Percentiles rank a stretch among this genome's conserved stretches.
Conservation (phyloP, 208 protist genomes). For the Leishmania tropica region DNA sequence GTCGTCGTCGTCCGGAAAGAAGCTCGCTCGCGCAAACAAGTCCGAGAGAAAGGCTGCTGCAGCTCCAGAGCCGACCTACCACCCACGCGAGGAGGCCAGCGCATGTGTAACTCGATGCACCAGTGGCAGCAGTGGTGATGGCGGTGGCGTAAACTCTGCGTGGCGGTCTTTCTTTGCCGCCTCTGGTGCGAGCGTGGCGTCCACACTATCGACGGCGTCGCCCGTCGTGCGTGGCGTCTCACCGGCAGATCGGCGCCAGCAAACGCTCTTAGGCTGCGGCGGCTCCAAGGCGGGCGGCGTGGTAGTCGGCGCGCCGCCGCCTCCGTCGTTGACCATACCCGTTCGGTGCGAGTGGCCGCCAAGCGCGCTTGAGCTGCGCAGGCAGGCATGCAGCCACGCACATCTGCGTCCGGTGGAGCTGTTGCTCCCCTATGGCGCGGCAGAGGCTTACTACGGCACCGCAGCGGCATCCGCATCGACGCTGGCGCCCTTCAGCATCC, state of each 20-base stretch:
- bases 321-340: slow-evolving; percentile 3
- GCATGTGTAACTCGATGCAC: background rate
- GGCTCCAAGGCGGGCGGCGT: background rate
- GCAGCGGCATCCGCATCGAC: slow-evolving; percentile 8
- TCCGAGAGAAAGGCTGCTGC: background rate
- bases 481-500: slow-evolving; percentile 1
- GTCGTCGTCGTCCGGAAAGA: background rate
- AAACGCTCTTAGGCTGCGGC: slow-evolving; percentile 12
- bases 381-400: background rate
- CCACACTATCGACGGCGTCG: background rate
- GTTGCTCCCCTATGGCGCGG: slow-evolving; percentile 39
- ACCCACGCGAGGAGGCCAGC: background rate
- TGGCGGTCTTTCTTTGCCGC: slow-evolving; percentile 27
- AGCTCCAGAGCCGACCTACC: background rate
- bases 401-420: slow-evolving; percentile 30
- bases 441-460: slow-evolving; percentile 26
- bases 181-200: background rate
- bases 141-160: slow-evolving; percentile 9
- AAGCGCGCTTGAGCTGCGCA: slow-evolving; percentile 11
- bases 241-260: slow-evolving; percentile 3
- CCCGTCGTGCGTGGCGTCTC: background rate
- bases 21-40: background rate
- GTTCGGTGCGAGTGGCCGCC: slow-evolving; percentile 30
- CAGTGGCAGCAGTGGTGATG: background rate
- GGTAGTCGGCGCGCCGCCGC: background rate